Conservation (phyloP, 83 land plant species). For the Picea abies region DNA sequence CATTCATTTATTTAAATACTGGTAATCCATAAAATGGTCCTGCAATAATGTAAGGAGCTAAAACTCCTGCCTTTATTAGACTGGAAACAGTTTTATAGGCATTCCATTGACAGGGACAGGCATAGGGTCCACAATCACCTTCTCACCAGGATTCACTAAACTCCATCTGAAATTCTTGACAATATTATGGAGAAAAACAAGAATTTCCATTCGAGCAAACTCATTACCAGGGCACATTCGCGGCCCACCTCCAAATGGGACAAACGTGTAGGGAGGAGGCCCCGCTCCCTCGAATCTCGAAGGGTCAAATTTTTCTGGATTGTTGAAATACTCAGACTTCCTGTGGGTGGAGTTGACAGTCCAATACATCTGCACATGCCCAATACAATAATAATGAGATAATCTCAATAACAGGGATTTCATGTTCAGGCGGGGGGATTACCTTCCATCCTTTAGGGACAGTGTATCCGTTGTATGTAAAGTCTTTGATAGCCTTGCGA, state of each 20-base stretch:
- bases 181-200: slow-evolving; percentile 27
- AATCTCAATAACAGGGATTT: too few species aligned
- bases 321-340: slow-evolving; percentile 13
- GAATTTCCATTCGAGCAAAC: slow-evolving; percentile 32
- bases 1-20: too few species aligned
- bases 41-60: too few species aligned
- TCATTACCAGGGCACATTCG: neutral
- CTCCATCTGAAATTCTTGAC: slow-evolving; percentile 21
- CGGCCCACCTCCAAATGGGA: slow-evolving; percentile 36
- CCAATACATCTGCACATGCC: slow-evolving; percentile 15
- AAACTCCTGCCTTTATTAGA: too few species aligned
- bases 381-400: too few species aligned
- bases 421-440: neutral
- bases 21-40: too few species aligned
- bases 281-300: slow-evolving; percentile 25
- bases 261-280: slow-evolving; percentile 21
- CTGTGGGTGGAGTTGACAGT: slow-evolving; percentile 18
- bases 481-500: slow-evolving; percentile 18
- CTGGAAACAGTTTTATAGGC: slow-evolving; percentile 15
- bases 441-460: slow-evolving; percentile 42
- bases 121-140: slow-evolving; percentile 19
- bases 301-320: slow-evolving; percentile 24
- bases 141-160: slow-evolving; percentile 19
- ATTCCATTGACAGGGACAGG: slow-evolving; percentile 22
- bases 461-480: slow-evolving; percentile 20